phyloP scores from a whole-genome alignment of 129 eudicot genomes.

The Ambrosia artemisiifolia region DNA sequence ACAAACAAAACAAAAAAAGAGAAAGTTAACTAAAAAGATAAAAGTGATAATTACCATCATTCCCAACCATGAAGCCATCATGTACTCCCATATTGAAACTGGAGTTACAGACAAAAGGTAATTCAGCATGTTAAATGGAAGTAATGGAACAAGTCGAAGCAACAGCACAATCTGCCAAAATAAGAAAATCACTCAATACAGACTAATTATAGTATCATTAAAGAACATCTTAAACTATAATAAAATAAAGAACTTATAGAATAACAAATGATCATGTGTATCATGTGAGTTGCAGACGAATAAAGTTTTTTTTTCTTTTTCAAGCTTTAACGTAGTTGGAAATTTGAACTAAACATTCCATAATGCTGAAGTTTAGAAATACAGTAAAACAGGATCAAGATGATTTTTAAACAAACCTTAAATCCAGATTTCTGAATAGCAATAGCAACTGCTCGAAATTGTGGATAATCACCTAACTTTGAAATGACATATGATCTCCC shows the following conservation, averaged over 20 bases:
- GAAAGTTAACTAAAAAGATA: neutral
- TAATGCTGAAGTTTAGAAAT: neutral
- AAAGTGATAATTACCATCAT: slow-evolving; percentile 65
- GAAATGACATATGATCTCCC: slow-evolving; percentile 77
- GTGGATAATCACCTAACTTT: slow-evolving; percentile 73
- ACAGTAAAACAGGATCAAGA: neutral
- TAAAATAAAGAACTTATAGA: neutral
- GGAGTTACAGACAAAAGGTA: slow-evolving; percentile 91
- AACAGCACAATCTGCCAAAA: slow-evolving; percentile 71
- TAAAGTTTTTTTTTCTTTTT: neutral
- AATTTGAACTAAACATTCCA: neutral
- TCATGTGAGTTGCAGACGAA: neutral
- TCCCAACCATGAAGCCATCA: slow-evolving; percentile 92
- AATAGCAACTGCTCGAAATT: slow-evolving; percentile 79
- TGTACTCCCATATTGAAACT: slow-evolving; percentile 58
- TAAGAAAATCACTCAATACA: slow-evolving; percentile 3
- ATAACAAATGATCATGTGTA: neutral
- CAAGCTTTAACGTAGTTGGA: neutral
- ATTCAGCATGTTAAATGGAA: slow-evolving; percentile 84
- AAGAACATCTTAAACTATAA: neutral
- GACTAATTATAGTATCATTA: neutral
- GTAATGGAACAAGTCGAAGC: slow-evolving; percentile 90
- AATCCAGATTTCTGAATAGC: slow-evolving; percentile 84
- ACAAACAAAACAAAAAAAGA: neutral
- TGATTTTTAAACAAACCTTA: slow-evolving; percentile 43